Evolutionary conservation across 768 basidiomycete genomes (phyloP).

Genomic region (Trametes elegans): DNA sequence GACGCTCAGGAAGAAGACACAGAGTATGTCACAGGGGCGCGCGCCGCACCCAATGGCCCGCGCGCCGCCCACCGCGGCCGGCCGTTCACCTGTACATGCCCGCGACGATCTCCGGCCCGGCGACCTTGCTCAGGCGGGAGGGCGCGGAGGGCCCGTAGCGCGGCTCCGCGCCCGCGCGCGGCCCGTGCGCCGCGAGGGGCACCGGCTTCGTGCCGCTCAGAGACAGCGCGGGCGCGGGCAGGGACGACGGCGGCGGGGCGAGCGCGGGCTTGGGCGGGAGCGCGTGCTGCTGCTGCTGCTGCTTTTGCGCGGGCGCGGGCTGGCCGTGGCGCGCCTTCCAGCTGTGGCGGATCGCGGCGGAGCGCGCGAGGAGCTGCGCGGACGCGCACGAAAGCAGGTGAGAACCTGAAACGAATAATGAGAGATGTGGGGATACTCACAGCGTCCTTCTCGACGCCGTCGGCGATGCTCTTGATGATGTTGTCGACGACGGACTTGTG

Average conservation of each 20-base stretch:
- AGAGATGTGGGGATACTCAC: constrained; percentile 38
- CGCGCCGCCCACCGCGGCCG: not conserved
- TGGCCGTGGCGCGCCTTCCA: constrained; percentile 66
- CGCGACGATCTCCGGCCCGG: constrained; percentile 56
- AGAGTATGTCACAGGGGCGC: too few relatives aligned
- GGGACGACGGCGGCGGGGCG: constrained; percentile 10
- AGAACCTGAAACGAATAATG: too few relatives aligned
- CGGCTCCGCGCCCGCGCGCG: constrained; percentile 38
- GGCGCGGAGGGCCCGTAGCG: constrained; percentile 65
- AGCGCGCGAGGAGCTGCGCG: constrained; percentile 63
- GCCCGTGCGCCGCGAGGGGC: constrained; percentile 25
- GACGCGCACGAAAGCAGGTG: constrained; percentile 17
- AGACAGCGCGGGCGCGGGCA: constrained; percentile 19
- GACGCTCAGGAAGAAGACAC: too few relatives aligned
- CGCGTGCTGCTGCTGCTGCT: constrained; percentile 8
- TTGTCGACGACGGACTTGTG: constrained; percentile 80
- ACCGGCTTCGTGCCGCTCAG: constrained; percentile 14
- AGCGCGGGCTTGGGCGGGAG: constrained; percentile 23
- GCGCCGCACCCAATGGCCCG: not conserved
- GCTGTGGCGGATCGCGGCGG: constrained; percentile 59
- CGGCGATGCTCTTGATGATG: constrained; percentile 87
- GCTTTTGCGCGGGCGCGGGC: constrained; percentile 26
- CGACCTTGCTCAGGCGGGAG: constrained; percentile 73
- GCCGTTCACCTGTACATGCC: constrained; percentile 63
- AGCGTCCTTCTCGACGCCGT: constrained; percentile 87